Evolutionary conservation across 2,329 filamentous ascomycete genomes (phyloP).

Genomic region (Ceratocystis huliohia): DNA sequence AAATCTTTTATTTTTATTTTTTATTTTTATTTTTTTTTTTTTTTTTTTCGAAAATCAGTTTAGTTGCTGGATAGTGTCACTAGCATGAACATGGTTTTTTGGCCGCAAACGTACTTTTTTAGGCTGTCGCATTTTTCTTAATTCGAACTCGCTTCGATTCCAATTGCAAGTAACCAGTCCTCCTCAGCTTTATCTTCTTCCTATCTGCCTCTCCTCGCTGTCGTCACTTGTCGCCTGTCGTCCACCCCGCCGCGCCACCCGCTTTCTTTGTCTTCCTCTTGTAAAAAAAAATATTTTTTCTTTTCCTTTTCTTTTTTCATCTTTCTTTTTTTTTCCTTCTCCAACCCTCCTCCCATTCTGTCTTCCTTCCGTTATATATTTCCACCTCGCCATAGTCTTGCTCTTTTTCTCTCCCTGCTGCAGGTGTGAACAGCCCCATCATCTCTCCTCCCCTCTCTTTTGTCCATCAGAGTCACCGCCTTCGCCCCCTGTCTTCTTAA

Average conservation of each 20-base stretch:
- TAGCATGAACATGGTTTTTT: neutral
- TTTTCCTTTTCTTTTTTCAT: neutral
- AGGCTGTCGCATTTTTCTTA: too few relatives aligned
- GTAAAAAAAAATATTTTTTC: neutral
- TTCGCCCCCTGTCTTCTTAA: neutral
- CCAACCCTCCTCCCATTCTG: neutral
- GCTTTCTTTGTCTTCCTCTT: neutral
- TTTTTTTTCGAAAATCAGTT: neutral
- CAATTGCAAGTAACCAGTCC: neutral
- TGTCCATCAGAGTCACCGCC: too few relatives aligned
- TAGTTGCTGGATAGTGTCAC: too few relatives aligned
- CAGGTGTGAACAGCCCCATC: neutral
- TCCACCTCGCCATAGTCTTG: neutral
- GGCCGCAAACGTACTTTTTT: too few relatives aligned
- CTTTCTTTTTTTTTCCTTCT: slow-evolving; percentile 6
- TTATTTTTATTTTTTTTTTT: neutral
- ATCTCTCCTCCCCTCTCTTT: too few relatives aligned
- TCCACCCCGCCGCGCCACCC: slow-evolving; percentile 1
- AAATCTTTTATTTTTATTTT: neutral
- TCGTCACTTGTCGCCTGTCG: neutral
- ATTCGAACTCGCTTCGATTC: neutral
- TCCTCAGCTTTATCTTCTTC: neutral
- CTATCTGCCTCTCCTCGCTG: neutral
- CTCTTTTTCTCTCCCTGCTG: neutral
- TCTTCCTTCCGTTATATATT: neutral